Evolutionary conservation across 352 stramenopile genomes (phyloP).

Genomic region (Globisporangium radiosum): DNA sequence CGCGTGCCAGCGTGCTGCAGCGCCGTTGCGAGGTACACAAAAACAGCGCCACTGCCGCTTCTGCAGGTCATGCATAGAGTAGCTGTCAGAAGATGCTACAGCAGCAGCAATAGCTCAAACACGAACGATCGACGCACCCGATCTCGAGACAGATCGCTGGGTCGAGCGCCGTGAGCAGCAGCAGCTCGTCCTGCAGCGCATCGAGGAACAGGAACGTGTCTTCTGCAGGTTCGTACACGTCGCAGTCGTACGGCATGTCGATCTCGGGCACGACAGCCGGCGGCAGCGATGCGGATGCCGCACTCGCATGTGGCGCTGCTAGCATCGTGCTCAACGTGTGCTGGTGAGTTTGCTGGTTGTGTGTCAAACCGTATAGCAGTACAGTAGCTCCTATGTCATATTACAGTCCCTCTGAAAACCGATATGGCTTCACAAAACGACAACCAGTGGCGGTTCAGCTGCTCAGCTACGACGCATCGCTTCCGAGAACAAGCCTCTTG

Average conservation of each 20-base stretch:
- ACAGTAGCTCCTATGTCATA: too few species aligned
- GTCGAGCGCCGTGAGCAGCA: constrained; percentile 40
- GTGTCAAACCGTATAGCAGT: too few species aligned
- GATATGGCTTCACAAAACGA: too few species aligned
- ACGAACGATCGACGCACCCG: constrained; percentile 32
- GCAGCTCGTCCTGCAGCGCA: constrained; percentile 86
- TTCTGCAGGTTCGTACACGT: constrained; percentile 97
- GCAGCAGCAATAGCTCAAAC: background rate
- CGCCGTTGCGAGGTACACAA: constrained; percentile 75
- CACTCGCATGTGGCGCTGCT: too few species aligned
- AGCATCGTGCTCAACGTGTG: too few species aligned
- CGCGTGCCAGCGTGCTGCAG: constrained; percentile 45
- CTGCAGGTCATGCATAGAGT: background rate
- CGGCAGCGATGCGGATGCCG: background rate
- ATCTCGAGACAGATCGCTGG: constrained; percentile 86
- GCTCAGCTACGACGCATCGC: too few species aligned
- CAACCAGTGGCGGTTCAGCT: too few species aligned
- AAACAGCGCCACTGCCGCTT: constrained; percentile 46
- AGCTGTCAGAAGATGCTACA: background rate
- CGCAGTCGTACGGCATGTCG: constrained; percentile 69
- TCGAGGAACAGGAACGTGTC: constrained; percentile 98
- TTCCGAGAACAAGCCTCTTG: too few species aligned
- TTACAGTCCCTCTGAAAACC: too few species aligned
- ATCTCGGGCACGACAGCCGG: constrained; percentile 54
- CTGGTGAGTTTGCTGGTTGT: too few species aligned